Percentiles rank a stretch among this genome's conserved stretches.
These are phyloP conservation scores for Taxawa tesnikishii DNA, from an alignment of 2,329 filamentous ascomycete species.

Conservation along the genomic window DNA sequence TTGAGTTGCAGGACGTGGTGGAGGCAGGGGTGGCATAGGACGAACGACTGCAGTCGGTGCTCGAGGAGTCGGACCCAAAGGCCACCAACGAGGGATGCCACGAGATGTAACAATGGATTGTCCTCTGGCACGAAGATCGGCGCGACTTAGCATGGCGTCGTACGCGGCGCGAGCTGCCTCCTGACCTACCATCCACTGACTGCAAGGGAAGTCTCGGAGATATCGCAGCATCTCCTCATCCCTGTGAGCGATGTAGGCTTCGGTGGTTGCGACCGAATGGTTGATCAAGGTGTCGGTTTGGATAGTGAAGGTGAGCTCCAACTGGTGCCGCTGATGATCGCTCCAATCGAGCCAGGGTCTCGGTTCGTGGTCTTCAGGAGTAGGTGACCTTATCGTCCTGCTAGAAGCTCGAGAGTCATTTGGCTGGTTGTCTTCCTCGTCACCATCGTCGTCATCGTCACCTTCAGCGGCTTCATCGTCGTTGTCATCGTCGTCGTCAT, in stretches of 20 bases:
- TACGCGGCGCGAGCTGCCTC: constrained; percentile 1
- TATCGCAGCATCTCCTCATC: constrained; percentile 5
- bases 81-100: constrained; percentile 3
- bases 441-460: constrained; percentile 6
- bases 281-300: constrained; percentile 1
- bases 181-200: constrained; percentile 2
- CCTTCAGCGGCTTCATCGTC: constrained; percentile 8
- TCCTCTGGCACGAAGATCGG: constrained; percentile 2
- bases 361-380: not conserved
- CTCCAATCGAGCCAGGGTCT: not conserved
- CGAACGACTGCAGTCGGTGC: not conserved
- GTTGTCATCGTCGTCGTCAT: constrained; percentile 9
- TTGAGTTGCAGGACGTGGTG: not conserved
- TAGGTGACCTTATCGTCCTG: not conserved
- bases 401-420: too few relatives aligned
- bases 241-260: constrained; percentile 3
- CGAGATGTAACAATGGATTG: constrained; percentile 3
- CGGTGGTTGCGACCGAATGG: constrained; percentile 1
- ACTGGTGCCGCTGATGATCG: constrained; percentile 2
- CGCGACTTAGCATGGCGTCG: constrained; percentile 1
- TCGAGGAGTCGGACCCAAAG: not conserved
- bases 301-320: constrained; percentile 5
- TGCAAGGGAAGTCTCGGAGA: constrained; percentile 1
- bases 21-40: not conserved
- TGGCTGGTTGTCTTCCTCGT: constrained; percentile 3